phyloP scores from a whole-genome alignment of 371 early-diverging fungal species.

The Mucor sp. region DNA sequence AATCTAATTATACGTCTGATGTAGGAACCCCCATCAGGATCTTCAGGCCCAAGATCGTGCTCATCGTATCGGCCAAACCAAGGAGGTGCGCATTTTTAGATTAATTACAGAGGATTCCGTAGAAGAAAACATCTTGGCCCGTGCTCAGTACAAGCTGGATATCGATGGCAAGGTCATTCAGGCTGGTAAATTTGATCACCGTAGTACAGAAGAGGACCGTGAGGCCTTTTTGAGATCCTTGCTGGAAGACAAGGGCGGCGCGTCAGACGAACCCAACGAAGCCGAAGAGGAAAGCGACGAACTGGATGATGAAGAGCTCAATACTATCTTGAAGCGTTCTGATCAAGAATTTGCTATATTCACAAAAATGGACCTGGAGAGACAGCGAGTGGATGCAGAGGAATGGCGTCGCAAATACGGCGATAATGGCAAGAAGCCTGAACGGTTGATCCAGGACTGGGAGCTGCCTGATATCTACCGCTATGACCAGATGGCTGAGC shows the following conservation, averaged over 20 bases:
- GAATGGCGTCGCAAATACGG: slow-evolving; percentile 43
- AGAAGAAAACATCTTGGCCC: slow-evolving; percentile 96
- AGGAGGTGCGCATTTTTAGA: slow-evolving; percentile 99
- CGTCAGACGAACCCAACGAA: slow-evolving; percentile 49
- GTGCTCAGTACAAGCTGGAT: slow-evolving; percentile 96
- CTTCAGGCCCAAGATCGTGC: slow-evolving; percentile 99
- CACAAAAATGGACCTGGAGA: slow-evolving; percentile 51
- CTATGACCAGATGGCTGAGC: slow-evolving; percentile 43
- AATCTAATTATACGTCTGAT: slow-evolving; percentile 18
- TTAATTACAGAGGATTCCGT: slow-evolving; percentile 94
- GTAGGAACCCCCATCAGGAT: slow-evolving; percentile 97
- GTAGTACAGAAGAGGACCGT: slow-evolving; percentile 91
- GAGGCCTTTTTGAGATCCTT: slow-evolving; percentile 88
- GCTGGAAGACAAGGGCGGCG: slow-evolving; percentile 71
- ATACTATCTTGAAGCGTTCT: slow-evolving; percentile 48
- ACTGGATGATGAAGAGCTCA: slow-evolving; percentile 76
- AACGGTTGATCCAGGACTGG: slow-evolving; percentile 79
- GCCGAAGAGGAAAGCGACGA: slow-evolving; percentile 66
- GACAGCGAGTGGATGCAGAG: slow-evolving; percentile 40
- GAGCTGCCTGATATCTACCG: slow-evolving; percentile 89
- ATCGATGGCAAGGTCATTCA: slow-evolving; percentile 99
- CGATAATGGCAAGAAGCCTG: slow-evolving; percentile 56
- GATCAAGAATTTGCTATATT: slow-evolving; percentile 50
- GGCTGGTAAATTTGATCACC: slow-evolving; percentile 98
- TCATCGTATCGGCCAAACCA: slow-evolving; percentile 99